Conservation (phyloP, 169 alveolate genomes). For the Miamiensis avidus region DNA sequence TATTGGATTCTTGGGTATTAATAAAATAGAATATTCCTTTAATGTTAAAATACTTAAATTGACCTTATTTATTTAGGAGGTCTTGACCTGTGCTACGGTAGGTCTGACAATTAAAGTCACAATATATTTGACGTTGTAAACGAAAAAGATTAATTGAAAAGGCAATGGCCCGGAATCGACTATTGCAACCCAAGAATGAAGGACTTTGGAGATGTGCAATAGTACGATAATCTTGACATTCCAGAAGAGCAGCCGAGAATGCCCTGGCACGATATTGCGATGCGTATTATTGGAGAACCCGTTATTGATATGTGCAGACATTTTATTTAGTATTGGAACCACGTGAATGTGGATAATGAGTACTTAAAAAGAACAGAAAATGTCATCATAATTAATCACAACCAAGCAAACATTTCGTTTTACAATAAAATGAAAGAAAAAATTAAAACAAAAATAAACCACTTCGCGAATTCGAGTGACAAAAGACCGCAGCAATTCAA, state of each 20-base stretch:
- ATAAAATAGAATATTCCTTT: too few relatives aligned
- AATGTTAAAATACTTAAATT: too few relatives aligned
- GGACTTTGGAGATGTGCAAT: conserved; percentile 66
- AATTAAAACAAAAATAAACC: neutral
- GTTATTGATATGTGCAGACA: conserved; percentile 84
- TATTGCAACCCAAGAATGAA: conserved; percentile 77
- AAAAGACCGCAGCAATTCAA: conserved; percentile 27
- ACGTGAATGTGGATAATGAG: conserved; percentile 11
- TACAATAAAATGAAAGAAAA: conserved; percentile 6
- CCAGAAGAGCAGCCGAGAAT: conserved; percentile 69
- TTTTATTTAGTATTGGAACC: conserved; percentile 83
- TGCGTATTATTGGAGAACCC: conserved; percentile 70
- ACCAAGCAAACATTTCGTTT: neutral
- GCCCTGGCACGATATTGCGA: conserved; percentile 88
- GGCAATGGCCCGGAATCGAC: conserved; percentile 71
- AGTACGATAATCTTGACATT: conserved; percentile 50
- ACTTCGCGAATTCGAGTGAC: conserved; percentile 22
- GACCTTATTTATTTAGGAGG: conserved; percentile 52
- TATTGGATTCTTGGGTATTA: conserved; percentile 67
- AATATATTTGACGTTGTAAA: conserved; percentile 44
- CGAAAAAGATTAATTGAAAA: conserved; percentile 9
- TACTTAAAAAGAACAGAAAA: conserved; percentile 9
- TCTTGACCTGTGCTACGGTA: conserved; percentile 86
- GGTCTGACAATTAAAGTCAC: conserved; percentile 78
- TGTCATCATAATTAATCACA: neutral